Evolutionary conservation across 306 rosid genomes (phyloP), one percentile per base, ranked within the genome.

Genomic region (Dalbergia cultrata): DNA sequence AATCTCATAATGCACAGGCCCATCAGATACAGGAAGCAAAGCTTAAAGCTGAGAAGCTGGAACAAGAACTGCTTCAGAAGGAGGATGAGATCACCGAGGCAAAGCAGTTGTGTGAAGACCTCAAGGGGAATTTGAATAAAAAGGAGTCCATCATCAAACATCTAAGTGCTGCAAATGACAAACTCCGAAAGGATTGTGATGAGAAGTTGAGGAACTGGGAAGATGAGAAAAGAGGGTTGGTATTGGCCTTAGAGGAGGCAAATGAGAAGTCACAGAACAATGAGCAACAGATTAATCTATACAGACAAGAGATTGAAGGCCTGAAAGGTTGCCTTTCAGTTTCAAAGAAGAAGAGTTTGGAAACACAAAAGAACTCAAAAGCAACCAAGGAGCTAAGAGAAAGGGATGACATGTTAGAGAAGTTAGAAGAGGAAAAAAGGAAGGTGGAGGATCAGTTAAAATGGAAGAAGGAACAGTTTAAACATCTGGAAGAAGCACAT

Each of bases 391-490:
- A 90, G 61, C n/a, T 66, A 33, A 81, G 87, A 63, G 92, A 89
- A 54, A 84, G 88, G 81, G 87, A 92, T 41, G 86, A 81, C 68
- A 22, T 78, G 80, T 33, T 90, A 0, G 63, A 77, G 57, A 81
- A 80, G 68, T 54, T 90, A 22, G 92, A 87, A 74, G 90, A 93
- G 74, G 89, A 88, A 80, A 81, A 35, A 49, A 80, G 82, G 72
- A 87, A 89, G 79, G 49, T 89, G 70, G 86, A 81, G 89, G 97
- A 95, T 62, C 88, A 89, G 80, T 70, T 95, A 34, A 91, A 93
- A 81, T 93, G 95, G 99, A 93, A 91, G 84, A 90, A 75, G 79
- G 97, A 95, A 83, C 97, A 95, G 61, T 89, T 95, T 81, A 81
- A 63, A 19, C 95, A 95, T 81, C 82, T 90, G 6, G 90, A 91